A percentile compares a stretch with the other conserved stretches of the same genome.
phyloP scores from a whole-genome alignment of 305 asterid species.

The Lippia alba region DNA sequence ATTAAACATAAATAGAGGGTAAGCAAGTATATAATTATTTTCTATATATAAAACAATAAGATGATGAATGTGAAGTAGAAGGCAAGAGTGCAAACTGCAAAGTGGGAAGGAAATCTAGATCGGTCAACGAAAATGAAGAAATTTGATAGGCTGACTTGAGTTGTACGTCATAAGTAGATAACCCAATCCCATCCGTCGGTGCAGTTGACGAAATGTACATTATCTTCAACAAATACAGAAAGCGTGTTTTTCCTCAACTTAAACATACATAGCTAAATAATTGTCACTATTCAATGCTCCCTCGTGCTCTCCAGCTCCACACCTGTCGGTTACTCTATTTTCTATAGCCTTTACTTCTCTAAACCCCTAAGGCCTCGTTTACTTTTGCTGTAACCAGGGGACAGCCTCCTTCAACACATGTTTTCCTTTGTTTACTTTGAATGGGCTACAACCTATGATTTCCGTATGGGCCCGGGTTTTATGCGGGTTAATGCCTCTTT shows the following conservation, averaged over 20 bases:
- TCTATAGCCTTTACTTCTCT: no score
- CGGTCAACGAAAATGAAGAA: slow-evolving; percentile 26
- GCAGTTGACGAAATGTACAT: background rate
- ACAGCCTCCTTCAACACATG: no score
- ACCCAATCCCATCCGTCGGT: slow-evolving; percentile 29
- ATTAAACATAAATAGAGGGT: no score
- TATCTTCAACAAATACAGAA: slow-evolving; percentile 13
- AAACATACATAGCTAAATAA: background rate
- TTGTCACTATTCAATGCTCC: slow-evolving; percentile 29
- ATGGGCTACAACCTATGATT: no score
- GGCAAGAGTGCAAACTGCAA: slow-evolving; percentile 11
- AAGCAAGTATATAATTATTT: no score
- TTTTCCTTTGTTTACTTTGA: no score
- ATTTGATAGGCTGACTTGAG: background rate
- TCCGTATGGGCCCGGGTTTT: no score
- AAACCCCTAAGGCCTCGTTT: no score
- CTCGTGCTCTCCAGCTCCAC: slow-evolving; percentile 50
- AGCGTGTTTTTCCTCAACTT: slow-evolving; percentile 43
- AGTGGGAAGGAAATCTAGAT: slow-evolving; percentile 16
- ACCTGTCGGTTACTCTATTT: slow-evolving; percentile 37
- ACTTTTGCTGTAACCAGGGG: no score
- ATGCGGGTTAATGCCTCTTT: no score
- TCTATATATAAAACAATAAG: no score
- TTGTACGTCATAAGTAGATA: slow-evolving; percentile 24
- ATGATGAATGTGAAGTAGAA: background rate